Base-by-base conservation (phyloP, 176 grass and related monocot genomes). In the Urochloa ruziziensis region DNA sequence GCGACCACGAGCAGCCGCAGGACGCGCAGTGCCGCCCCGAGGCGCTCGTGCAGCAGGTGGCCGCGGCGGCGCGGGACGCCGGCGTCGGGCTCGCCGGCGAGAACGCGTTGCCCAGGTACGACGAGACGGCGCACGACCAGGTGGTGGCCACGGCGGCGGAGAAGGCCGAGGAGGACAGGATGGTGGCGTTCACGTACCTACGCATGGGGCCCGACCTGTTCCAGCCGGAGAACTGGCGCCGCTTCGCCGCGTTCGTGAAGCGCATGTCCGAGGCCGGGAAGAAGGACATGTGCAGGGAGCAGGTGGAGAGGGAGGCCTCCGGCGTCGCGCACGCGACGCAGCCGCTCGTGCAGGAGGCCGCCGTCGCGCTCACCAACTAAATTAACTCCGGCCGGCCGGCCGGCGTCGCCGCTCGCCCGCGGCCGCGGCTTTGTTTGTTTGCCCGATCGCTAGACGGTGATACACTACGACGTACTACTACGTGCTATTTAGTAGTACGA, bases 121-220 rank as follows among this genome's bases (percentile, higher is more conserved):
- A 97, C 74, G 89, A 66, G 34, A 33, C 84, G 73, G 94, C 94
- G 33, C 89, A 86, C 77, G 70, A 88, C 73, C 89, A 94, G 78
- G 86, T 97, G 65, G 74, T 90, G 28, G 72, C 73, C 19, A 75
- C 94, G 1, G 88, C 94, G 0, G 83, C 82, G 0, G 66, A 86
- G 33, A 44, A 52, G 9, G 56, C 78, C 29, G 81, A 62, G 37
- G 85, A 73, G 54, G 89, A 93, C 1, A 64, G 67, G 15, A 97
- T 93, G 94, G 94, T 91, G 68, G 91, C 94, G 0, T 97, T 97
- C 86, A 97, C 94, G 12, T 97, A 93, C 86, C 89, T 97, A n/a
- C 83, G 94, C 25, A 86, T 97, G 78, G 86, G 84, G 0, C 86
- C 91, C 39, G 82, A 92, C 62, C 74, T 94, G 2, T 97, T 97